phyloP scores from a whole-genome alignment of 176 grass and related monocot genomes.

The Echinochloa phyllopogon region DNA sequence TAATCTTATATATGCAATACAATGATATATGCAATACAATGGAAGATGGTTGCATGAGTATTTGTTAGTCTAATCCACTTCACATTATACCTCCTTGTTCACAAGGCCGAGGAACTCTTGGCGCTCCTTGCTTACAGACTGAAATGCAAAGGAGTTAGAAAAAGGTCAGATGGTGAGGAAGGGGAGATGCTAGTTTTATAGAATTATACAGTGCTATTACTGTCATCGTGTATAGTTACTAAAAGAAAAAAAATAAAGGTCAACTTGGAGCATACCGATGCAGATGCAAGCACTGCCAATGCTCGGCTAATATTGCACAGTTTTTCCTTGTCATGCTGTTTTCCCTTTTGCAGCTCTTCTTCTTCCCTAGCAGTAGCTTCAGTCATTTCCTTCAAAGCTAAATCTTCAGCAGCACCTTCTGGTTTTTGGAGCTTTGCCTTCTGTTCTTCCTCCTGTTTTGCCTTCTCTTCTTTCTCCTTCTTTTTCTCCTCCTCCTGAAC shows the following conservation, averaged over 20 bases:
- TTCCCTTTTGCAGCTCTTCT: slow-evolving; percentile 66
- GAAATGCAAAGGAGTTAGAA: slow-evolving; percentile 48
- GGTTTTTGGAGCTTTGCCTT: slow-evolving; percentile 57
- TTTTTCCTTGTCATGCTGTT: slow-evolving; percentile 70
- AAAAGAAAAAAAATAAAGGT: slow-evolving; percentile 37
- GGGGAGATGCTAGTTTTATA: not conserved
- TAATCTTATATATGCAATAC: slow-evolving; percentile 32
- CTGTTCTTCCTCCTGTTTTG: slow-evolving; percentile 57
- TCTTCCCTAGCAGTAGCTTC: slow-evolving; percentile 82
- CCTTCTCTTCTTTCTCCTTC: slow-evolving; percentile 80
- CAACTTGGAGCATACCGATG: slow-evolving; percentile 74
- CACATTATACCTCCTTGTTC: slow-evolving; percentile 82
- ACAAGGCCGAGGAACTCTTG: slow-evolving; percentile 97
- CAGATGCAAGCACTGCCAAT: slow-evolving; percentile 84
- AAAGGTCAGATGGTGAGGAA: not conserved
- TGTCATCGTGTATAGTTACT: slow-evolving; percentile 37
- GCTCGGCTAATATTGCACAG: slow-evolving; percentile 86
- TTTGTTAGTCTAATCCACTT: slow-evolving; percentile 30
- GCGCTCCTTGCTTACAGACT: slow-evolving; percentile 98
- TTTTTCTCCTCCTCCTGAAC: slow-evolving; percentile 89
- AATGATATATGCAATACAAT: slow-evolving; percentile 28
- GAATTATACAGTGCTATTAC: slow-evolving; percentile 8
- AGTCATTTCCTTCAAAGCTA: slow-evolving; percentile 98
- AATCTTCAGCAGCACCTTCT: slow-evolving; percentile 66
- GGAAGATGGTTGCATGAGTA: slow-evolving; percentile 6